These are phyloP conservation scores for Talaromyces sp. DNA, from an alignment of 2,329 filamentous ascomycete species.

Conservation along the genomic window DNA sequence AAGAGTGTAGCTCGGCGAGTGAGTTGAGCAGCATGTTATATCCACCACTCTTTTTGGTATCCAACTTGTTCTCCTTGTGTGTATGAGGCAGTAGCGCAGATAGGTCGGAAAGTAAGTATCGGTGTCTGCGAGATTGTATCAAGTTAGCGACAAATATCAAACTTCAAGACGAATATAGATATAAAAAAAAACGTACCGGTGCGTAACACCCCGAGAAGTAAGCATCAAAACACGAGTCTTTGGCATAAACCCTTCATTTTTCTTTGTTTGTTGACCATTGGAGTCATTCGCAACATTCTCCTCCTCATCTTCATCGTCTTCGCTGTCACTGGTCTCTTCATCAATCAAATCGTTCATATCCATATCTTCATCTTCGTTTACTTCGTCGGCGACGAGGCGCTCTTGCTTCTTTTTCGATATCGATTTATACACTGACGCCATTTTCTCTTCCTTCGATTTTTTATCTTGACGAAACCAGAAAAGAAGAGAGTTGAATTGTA, in stretches of 20 bases:
- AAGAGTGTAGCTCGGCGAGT: constrained; percentile 73
- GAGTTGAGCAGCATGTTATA: constrained; percentile 75
- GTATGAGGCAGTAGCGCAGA: constrained; percentile 83
- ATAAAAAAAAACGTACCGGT: constrained; percentile 54
- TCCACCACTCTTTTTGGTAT: constrained; percentile 67
- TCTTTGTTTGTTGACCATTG: constrained; percentile 29
- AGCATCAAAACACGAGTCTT: constrained; percentile 72
- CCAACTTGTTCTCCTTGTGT: constrained; percentile 92
- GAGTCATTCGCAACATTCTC: constrained; percentile 5
- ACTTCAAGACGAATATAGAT: too few species aligned
- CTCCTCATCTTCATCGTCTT: constrained; percentile 26
- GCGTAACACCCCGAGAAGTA: constrained; percentile 87
- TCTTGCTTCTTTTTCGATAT: constrained; percentile 54
- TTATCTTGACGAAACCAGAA: not conserved
- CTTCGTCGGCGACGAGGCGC: constrained; percentile 43
- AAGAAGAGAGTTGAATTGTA: not conserved
- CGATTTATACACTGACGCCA: constrained; percentile 72
- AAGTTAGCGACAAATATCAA: not conserved
- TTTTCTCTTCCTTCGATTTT: constrained; percentile 25
- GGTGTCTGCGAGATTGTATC: constrained; percentile 60
- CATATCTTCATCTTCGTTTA: constrained; percentile 40
- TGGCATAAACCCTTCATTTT: constrained; percentile 35
- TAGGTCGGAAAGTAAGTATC: constrained; percentile 87
- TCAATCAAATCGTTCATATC: constrained; percentile 33
- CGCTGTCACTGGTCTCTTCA: constrained; percentile 34